Conservation (phyloP, 768 basidiomycete genomes). For the Pulveroboletus sp. region DNA sequence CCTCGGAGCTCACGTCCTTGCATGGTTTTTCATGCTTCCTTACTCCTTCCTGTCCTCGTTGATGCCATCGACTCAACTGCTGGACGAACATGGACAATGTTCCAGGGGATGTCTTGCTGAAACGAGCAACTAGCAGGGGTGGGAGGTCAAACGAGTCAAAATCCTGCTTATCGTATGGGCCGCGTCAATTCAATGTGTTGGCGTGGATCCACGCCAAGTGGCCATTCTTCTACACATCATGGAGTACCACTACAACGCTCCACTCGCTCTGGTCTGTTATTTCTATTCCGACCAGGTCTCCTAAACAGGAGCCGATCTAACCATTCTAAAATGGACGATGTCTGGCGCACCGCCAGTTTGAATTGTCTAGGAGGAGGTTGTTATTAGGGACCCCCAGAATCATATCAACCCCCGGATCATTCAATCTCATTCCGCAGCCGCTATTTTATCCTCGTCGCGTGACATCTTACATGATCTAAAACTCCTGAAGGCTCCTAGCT, state of each 20-base stretch:
- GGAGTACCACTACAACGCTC: background rate
- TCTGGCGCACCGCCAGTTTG: background rate
- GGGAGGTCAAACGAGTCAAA: constrained; percentile 41
- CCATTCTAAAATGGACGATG: constrained; percentile 4
- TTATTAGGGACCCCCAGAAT: too few relatives aligned
- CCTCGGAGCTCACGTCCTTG: background rate
- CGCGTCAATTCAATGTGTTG: constrained; percentile 26
- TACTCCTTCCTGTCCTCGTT: constrained; percentile 60
- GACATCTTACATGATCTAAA: background rate
- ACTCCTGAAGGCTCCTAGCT: background rate
- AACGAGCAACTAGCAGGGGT: constrained; percentile 42
- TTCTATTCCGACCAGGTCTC: background rate
- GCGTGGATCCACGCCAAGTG: constrained; percentile 10
- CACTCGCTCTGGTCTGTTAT: too few relatives aligned
- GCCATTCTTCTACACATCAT: background rate
- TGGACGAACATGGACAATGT: constrained; percentile 62
- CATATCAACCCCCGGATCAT: background rate
- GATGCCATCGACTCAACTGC: constrained; percentile 53
- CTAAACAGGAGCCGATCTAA: background rate
- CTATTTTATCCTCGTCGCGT: background rate
- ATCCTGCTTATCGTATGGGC: constrained; percentile 53
- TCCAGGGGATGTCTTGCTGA: constrained; percentile 61
- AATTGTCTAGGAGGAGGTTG: too few relatives aligned
- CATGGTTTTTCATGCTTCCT: constrained; percentile 62
- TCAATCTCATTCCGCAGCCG: background rate